These are phyloP conservation scores for Lentinula aciculospora DNA, from an alignment of 768 basidiomycete species.

Conservation along the genomic window DNA sequence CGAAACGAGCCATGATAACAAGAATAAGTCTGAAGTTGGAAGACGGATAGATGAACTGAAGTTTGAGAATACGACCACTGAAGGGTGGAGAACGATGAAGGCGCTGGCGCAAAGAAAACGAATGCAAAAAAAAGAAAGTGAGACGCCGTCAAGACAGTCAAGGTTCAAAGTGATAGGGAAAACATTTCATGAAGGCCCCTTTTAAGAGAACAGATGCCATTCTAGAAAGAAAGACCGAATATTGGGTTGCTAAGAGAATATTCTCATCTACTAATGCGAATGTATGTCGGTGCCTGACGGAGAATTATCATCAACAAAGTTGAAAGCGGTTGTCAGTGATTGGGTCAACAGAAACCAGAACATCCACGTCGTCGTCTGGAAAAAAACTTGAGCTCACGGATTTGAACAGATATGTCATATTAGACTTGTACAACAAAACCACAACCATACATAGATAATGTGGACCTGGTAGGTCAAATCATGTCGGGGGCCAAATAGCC, in stretches of 20 bases:
- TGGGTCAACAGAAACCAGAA: too few species aligned
- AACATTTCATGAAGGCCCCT: neutral
- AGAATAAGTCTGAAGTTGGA: conserved; percentile 3
- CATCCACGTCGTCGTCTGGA: too few species aligned
- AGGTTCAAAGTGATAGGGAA: conserved; percentile 7
- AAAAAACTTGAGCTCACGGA: too few species aligned
- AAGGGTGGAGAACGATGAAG: conserved; percentile 9
- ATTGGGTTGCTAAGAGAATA: neutral
- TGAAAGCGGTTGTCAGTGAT: neutral
- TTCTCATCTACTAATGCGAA: neutral
- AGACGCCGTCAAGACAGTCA: conserved; percentile 10
- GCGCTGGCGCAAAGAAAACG: conserved; percentile 11
- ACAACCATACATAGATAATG: too few species aligned
- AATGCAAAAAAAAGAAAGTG: conserved; percentile 5
- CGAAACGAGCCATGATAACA: conserved; percentile 16
- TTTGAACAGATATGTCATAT: too few species aligned
- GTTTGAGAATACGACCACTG: conserved; percentile 9
- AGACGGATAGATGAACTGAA: neutral
- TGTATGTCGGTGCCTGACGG: conserved; percentile 3
- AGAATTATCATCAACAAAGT: neutral
- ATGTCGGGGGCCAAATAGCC: conserved; percentile 34
- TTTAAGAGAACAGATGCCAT: neutral
- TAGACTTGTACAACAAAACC: too few species aligned
- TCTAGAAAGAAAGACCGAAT: neutral
- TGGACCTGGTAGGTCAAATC: conserved; percentile 9